Evolutionary conservation across 441 rosid species (phyloP).

Genomic region (Aleurites moluccanus): DNA sequence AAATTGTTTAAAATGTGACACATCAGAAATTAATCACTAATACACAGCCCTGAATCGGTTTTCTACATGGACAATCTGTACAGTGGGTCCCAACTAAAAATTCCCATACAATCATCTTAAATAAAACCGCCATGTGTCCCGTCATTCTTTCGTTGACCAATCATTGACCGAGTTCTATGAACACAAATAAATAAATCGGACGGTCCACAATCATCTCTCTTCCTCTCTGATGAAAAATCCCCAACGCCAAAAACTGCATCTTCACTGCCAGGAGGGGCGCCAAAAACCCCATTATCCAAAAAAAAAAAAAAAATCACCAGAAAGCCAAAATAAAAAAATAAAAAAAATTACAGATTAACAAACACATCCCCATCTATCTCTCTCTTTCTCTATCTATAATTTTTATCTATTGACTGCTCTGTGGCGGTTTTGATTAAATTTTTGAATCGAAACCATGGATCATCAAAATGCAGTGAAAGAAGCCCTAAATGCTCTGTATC

Average conservation of each 20-base stretch:
- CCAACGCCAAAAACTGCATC: constrained; percentile 10
- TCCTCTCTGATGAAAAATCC: constrained; percentile 4
- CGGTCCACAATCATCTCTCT: constrained; percentile 23
- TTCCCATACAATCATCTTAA: neutral
- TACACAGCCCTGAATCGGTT: too few species aligned
- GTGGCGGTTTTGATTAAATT: neutral
- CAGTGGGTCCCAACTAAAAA: constrained; percentile 6
- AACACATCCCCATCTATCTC: neutral
- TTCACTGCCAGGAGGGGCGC: constrained; percentile 35
- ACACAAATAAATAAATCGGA: constrained; percentile 10
- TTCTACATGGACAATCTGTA: constrained; percentile 15
- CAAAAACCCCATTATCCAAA: constrained; percentile 32
- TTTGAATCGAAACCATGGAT: constrained; percentile 46
- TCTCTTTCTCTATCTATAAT: constrained; percentile 10
- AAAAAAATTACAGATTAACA: neutral
- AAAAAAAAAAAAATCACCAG: neutral
- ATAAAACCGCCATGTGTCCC: constrained; percentile 27
- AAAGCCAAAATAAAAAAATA: neutral
- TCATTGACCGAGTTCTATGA: constrained; percentile 23
- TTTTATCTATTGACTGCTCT: constrained; percentile 12
- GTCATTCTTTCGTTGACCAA: neutral
- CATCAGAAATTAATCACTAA: too few species aligned
- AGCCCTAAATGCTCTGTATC: constrained; percentile 95
- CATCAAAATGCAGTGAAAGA: constrained; percentile 85
- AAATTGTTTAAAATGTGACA: too few species aligned